A percentile compares a stretch with the other conserved stretches of the same genome.
Conservation (phyloP, 2,329 filamentous ascomycete species). For the Nigrospora oryzae region DNA sequence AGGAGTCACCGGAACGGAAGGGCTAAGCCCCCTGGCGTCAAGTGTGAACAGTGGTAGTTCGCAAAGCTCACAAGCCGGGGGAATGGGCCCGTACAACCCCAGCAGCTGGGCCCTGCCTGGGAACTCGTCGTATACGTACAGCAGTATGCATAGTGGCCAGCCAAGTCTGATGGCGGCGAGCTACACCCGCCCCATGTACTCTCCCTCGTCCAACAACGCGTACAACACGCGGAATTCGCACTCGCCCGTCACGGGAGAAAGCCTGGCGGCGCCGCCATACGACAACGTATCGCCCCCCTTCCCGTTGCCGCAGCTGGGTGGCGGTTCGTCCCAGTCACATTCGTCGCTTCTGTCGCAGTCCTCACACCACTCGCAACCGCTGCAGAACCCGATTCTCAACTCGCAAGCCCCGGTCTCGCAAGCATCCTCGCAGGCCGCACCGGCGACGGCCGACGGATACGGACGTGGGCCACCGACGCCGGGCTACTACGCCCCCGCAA, state of each 20-base stretch:
- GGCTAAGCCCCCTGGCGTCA: slow-evolving; percentile 52
- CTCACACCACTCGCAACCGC: slow-evolving; percentile 17
- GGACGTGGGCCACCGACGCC: slow-evolving; percentile 48
- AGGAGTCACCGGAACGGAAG: slow-evolving; percentile 45
- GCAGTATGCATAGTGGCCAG: slow-evolving; percentile 44
- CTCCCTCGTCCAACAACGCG: slow-evolving; percentile 22
- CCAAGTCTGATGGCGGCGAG: slow-evolving; percentile 35
- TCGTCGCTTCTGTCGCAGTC: slow-evolving; percentile 15
- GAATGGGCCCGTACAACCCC: slow-evolving; percentile 44
- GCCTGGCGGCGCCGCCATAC: slow-evolving; percentile 58
- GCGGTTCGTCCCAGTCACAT: slow-evolving; percentile 27
- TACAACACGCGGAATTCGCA: slow-evolving; percentile 44
- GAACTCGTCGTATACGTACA: slow-evolving; percentile 42
- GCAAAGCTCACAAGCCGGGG: slow-evolving; percentile 45
- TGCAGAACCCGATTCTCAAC: slow-evolving; percentile 34
- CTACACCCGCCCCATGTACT: slow-evolving; percentile 22
- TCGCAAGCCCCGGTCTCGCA: slow-evolving; percentile 38
- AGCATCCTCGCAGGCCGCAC: slow-evolving; percentile 40
- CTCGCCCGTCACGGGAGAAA: slow-evolving; percentile 51
- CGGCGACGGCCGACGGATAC: slow-evolving; percentile 52
- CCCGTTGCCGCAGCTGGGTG: slow-evolving; percentile 49
- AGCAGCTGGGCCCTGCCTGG: slow-evolving; percentile 52
- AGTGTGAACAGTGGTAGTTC: slow-evolving; percentile 53
- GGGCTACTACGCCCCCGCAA: slow-evolving; percentile 48
- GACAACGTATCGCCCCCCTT: slow-evolving; percentile 60